A percentile compares a stretch with the other conserved stretches of the same genome.
Evolutionary conservation across 2,329 filamentous ascomycete species (phyloP).

Genomic region (Trichoderma atroviride): DNA sequence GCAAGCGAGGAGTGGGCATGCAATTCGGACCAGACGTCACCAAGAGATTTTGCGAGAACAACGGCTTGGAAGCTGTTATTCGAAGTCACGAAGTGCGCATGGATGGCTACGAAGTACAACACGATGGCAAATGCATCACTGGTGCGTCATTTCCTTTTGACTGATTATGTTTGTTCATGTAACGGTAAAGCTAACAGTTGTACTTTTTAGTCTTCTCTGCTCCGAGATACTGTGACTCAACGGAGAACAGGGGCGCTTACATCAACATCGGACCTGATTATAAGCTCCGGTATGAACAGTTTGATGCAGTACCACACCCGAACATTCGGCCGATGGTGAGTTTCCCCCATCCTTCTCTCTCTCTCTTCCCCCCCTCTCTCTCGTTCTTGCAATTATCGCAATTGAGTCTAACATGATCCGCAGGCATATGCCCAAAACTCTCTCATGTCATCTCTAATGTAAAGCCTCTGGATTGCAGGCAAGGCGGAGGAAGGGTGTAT

Average conservation of each 20-base stretch:
- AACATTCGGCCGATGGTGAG: constrained; percentile 88
- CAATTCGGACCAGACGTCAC: constrained; percentile 97
- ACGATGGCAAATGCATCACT: constrained; percentile 93
- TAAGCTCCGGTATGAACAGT: constrained; percentile 89
- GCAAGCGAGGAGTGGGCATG: constrained; percentile 93
- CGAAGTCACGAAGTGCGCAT: constrained; percentile 97
- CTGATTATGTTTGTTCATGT: neutral
- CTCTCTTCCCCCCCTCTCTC: neutral
- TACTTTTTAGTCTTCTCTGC: constrained; percentile 79
- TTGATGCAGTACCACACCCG: constrained; percentile 95
- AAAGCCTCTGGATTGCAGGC: constrained; percentile 32
- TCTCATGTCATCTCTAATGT: constrained; percentile 77
- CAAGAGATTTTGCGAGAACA: constrained; percentile 94
- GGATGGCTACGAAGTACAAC: constrained; percentile 99
- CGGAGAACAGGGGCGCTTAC: constrained; percentile 96
- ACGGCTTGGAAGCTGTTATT: constrained; percentile 91
- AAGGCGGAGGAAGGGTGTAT: neutral
- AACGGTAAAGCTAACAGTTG: constrained; percentile 27
- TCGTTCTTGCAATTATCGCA: neutral
- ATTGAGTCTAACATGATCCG: neutral
- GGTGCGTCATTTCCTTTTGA: constrained; percentile 53
- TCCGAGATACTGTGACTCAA: constrained; percentile 95
- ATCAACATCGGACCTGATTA: constrained; percentile 95
- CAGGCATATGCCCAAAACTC: constrained; percentile 85
- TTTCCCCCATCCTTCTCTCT: neutral